phyloP scores from a whole-genome alignment of 306 rosid genomes.

The Rosa lucieae region DNA sequence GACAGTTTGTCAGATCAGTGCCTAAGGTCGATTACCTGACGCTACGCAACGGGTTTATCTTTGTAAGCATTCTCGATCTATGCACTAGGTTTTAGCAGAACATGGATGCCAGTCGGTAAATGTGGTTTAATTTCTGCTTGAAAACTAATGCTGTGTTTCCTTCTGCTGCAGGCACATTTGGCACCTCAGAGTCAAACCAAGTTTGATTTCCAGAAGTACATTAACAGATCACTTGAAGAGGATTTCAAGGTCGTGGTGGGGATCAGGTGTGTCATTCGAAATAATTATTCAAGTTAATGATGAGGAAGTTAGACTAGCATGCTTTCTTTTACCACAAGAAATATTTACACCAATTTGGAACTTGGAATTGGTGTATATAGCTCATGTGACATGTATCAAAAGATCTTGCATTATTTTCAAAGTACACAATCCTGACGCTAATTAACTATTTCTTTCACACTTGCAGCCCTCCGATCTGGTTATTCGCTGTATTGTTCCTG shows the following conservation, averaged over 20 bases:
- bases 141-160: neutral
- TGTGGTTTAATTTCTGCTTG: neutral
- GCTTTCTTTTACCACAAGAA: neutral
- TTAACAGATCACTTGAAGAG: slow-evolving; percentile 72
- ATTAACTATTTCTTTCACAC: neutral
- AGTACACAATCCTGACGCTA: neutral
- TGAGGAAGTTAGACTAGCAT: neutral
- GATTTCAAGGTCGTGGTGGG: slow-evolving; percentile 87
- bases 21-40: slow-evolving; percentile 86
- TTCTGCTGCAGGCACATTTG: slow-evolving; percentile 73
- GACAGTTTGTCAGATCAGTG: slow-evolving; percentile 83
- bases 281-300: no score
- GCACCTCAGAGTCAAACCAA: slow-evolving; percentile 62
- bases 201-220: slow-evolving; percentile 74
- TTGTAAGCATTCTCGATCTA: slow-evolving; percentile 37
- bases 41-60: slow-evolving; percentile 77
- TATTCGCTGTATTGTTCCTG: slow-evolving; percentile 27
- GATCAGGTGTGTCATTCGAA: slow-evolving; percentile 53
- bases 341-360: neutral
- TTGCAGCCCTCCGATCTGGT: slow-evolving; percentile 35
- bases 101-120: neutral
- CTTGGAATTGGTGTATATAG: neutral
- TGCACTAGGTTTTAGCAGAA: neutral
- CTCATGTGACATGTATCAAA: neutral
- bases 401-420: no score